Evolutionary conservation across 495 filamentous ascomycete genomes (phyloP), one percentile per base, ranked within the genome.

Genomic region (Hyphodiscus hymeniophilus): DNA sequence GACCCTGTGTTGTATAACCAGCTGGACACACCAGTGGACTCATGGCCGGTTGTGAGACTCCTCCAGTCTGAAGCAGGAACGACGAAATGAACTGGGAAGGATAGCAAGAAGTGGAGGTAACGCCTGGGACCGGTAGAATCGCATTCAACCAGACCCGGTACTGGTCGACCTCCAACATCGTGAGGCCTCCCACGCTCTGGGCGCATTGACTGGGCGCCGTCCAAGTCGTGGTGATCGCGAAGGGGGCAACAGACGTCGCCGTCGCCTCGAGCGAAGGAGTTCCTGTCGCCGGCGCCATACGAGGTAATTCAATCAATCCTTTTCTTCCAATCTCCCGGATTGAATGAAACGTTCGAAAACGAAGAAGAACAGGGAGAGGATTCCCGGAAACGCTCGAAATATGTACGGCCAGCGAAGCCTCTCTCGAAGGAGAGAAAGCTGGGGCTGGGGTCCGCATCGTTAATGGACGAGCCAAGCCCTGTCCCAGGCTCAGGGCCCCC

Each of bases 181-280:
- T 58, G 12, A 58, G 48, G 0, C 56, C 54, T n/a, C 30, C 55
- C 7, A 34, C 22, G 1, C 45, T 22, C 41, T 50, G 38, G 11
- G 49, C 56, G 39, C 58, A 60, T 44, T 48, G 43, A 2, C 48
- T 50, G 0, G 58, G 58, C 6, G 58, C 49, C 7, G 49, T 52
- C 18, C 55, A 60, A 7, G 58, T 55, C 0, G 58, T 58, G 7
- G 51, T 55, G 40, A 60, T 48, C 3, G 58, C 47, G 18, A 55
- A 46, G 12, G 57, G 43, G 24, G 38, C 35, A 1, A 47, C 42
- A n/a, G 45, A 30, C 16, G 55, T 46, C 23, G 28, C 51, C 26
- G 41, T 50, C 16, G 54, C 33, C 17, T 21, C 36, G 21, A 21
- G 21, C 26, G 26, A 30, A 36, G 36, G 8, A 7, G 48, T 31